These are phyloP conservation scores for Xylaria flabelliformis DNA, from an alignment of 495 filamentous ascomycete genomes.

Conservation along the genomic window DNA sequence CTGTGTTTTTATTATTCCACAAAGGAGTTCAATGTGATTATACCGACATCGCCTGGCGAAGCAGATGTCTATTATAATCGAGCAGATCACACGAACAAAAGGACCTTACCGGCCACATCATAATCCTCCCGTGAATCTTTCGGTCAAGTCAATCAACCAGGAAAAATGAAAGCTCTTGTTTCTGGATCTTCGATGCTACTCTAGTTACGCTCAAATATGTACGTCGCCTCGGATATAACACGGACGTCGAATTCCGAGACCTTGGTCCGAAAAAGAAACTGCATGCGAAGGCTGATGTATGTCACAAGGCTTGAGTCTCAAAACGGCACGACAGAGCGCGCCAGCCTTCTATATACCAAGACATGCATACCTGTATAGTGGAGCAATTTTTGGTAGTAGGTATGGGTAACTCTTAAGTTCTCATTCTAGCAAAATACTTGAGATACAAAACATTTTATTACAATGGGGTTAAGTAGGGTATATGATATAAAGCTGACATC, in stretches of 20 bases:
- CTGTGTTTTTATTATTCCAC: not conserved
- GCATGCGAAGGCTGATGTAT: not conserved
- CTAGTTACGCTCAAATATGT: not conserved
- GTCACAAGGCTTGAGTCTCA: not conserved
- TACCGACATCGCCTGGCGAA: too few relatives aligned
- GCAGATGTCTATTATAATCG: too few relatives aligned
- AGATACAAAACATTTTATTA: not conserved
- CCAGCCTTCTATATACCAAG: not conserved
- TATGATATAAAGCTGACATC: not conserved
- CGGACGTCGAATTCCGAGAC: not conserved
- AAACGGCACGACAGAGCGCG: not conserved
- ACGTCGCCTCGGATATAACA: not conserved
- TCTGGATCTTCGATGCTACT: not conserved
- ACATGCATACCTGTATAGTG: not conserved
- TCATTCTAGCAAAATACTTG: not conserved
- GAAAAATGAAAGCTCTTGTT: not conserved
- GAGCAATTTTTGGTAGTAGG: not conserved
- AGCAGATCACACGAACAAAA: too few relatives aligned
- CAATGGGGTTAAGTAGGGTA: not conserved
- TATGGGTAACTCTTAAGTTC: not conserved
- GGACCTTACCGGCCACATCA: too few relatives aligned
- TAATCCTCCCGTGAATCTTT: too few relatives aligned
- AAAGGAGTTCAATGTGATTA: too few relatives aligned
- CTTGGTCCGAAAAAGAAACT: not conserved
- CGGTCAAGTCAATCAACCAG: too few relatives aligned